Conservation (phyloP, 2,329 filamentous ascomycete species). For the Cordyceps cateniannulata region DNA sequence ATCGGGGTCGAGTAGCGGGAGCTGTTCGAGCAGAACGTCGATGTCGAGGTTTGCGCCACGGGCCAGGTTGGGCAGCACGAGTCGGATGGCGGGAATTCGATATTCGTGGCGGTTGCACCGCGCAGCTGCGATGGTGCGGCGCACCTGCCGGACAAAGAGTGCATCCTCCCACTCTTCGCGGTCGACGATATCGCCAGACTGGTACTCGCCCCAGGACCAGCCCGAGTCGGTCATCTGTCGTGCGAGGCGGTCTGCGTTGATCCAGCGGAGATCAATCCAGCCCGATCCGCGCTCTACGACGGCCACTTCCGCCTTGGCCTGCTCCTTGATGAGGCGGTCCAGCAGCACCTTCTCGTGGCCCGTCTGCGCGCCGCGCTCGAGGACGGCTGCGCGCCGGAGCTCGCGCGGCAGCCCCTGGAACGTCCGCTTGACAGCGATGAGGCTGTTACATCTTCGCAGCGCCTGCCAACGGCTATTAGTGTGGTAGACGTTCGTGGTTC, state of each 20-base stretch:
- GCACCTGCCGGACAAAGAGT: conserved; percentile 26
- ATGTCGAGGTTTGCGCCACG: conserved; percentile 23
- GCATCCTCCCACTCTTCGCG: conserved; percentile 29
- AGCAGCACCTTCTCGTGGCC: conserved; percentile 23
- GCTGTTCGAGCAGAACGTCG: conserved; percentile 26
- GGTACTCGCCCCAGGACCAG: conserved; percentile 34
- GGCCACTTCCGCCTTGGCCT: conserved; percentile 28
- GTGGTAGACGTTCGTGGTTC: conserved; percentile 19
- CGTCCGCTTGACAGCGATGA: conserved; percentile 26
- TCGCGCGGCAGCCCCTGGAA: conserved; percentile 28
- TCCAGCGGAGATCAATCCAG: conserved; percentile 28
- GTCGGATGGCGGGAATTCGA: conserved; percentile 27
- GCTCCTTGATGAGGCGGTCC: conserved; percentile 27
- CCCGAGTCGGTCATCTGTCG: conserved; percentile 35
- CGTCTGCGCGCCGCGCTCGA: conserved; percentile 13
- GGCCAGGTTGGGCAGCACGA: conserved; percentile 28
- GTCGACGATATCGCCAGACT: conserved; percentile 24
- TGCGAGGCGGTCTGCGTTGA: conserved; percentile 27
- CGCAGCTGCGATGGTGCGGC: conserved; percentile 30
- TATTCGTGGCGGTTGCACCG: conserved; percentile 31
- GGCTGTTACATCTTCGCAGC: conserved; percentile 25
- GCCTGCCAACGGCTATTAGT: conserved; percentile 24
- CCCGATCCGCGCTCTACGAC: conserved; percentile 29
- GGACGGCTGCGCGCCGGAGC: conserved; percentile 18
- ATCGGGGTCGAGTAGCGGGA: conserved; percentile 23